These are phyloP conservation scores for Candida labiduridarum DNA, from an alignment of 1,139 yeast genomes.

Conservation along the genomic window DNA sequence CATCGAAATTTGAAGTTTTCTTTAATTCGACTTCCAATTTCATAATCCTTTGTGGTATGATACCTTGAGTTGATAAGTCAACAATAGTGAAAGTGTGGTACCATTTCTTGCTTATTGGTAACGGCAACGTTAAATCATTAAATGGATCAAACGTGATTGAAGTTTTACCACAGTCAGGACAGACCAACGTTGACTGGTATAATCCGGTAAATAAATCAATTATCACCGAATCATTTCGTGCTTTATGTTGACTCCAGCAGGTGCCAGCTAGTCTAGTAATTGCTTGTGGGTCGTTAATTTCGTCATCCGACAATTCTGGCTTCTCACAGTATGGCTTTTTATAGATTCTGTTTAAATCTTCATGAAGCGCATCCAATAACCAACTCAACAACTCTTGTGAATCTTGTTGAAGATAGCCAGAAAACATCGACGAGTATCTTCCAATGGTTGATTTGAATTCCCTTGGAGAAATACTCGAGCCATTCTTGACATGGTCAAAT, in stretches of 20 bases:
- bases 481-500: constrained; percentile 35
- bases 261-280: constrained; percentile 64
- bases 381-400: constrained; percentile 94
- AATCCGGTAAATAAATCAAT: constrained; percentile 87
- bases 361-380: constrained; percentile 88
- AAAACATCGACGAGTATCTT: constrained; percentile 75
- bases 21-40: constrained; percentile 70
- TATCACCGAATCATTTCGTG: constrained; percentile 83
- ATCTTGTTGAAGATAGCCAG: constrained; percentile 91
- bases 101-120: constrained; percentile 83
- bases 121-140: constrained; percentile 85
- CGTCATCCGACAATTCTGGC: constrained; percentile 74
- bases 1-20: constrained; percentile 65
- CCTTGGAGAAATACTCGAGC: constrained; percentile 54
- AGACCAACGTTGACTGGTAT: constrained; percentile 84
- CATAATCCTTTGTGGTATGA: constrained; percentile 26
- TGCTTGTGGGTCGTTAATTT: constrained; percentile 55
- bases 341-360: constrained; percentile 81
- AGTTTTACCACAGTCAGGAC: constrained; percentile 81
- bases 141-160: constrained; percentile 95
- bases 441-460: constrained; percentile 83
- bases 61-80: constrained; percentile 54
- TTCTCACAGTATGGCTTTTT: constrained; percentile 87
- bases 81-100: constrained; percentile 63
- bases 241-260: constrained; percentile 81